phyloP scores from a whole-genome alignment of 495 filamentous ascomycete species.

The Tirmania nivea region DNA sequence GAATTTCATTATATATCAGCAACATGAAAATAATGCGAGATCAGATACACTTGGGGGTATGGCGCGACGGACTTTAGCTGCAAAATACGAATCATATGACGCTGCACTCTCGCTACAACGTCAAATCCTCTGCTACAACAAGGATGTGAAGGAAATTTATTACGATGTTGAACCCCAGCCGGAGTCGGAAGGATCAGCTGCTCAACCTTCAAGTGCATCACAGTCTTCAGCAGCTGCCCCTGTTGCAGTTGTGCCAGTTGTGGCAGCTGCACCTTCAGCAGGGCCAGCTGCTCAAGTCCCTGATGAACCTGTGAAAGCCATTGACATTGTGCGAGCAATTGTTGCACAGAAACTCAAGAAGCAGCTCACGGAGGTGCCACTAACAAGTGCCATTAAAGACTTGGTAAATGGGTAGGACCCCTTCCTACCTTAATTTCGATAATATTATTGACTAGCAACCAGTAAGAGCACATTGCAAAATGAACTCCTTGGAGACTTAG shows the following conservation, averaged over 20 bases:
- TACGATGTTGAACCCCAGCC: slow-evolving; percentile 93
- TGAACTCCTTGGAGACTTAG: slow-evolving; percentile 84
- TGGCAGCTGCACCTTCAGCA: slow-evolving; percentile 34
- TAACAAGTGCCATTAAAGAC: slow-evolving; percentile 97
- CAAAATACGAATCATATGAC: slow-evolving; percentile 98
- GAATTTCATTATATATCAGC: too few species aligned
- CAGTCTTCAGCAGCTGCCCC: slow-evolving; percentile 31
- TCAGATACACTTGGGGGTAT: slow-evolving; percentile 89
- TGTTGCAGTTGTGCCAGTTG: slow-evolving; percentile 32
- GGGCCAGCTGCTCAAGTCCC: slow-evolving; percentile 78
- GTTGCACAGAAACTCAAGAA: slow-evolving; percentile 99
- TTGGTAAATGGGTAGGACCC: slow-evolving; percentile 53
- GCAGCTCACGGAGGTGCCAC: slow-evolving; percentile 61
- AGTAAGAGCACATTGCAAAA: slow-evolving; percentile 97
- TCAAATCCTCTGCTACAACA: slow-evolving; percentile 98
- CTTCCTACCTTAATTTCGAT: background rate
- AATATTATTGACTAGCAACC: slow-evolving; percentile 19
- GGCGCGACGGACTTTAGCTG: slow-evolving; percentile 85
- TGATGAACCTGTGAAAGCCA: slow-evolving; percentile 65
- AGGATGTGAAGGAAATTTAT: slow-evolving; percentile 98
- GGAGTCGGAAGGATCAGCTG: slow-evolving; percentile 35
- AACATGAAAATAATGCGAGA: too few species aligned
- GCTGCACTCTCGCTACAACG: slow-evolving; percentile 85
- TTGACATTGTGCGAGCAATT: slow-evolving; percentile 59
- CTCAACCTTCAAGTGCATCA: slow-evolving; percentile 24